Conservation (phyloP, 768 basidiomycete genomes). For the Imleria badia region DNA sequence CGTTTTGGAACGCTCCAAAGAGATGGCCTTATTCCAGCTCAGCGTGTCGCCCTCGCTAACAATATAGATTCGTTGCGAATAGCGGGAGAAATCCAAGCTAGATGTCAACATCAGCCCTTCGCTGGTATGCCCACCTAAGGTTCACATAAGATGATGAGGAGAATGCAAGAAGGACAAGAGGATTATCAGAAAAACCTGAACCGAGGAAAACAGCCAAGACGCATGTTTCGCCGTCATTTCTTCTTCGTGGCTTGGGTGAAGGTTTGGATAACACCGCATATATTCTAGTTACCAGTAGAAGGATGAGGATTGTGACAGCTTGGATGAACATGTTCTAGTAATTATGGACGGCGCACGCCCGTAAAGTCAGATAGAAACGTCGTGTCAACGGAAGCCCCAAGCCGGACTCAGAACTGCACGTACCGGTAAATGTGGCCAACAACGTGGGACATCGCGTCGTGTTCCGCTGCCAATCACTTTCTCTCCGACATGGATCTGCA, state of each 20-base stretch:
- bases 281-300: slow-evolving; percentile 20
- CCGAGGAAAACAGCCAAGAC: slow-evolving; percentile 86
- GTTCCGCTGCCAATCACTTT: background rate
- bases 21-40: slow-evolving; percentile 67
- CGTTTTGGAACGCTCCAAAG: slow-evolving; percentile 51
- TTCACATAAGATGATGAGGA: slow-evolving; percentile 10
- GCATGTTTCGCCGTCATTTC: slow-evolving; percentile 32
- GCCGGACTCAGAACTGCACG: background rate
- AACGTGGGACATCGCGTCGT: background rate
- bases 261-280: slow-evolving; percentile 16
- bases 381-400: background rate
- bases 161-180: background rate
- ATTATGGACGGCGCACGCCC: background rate
- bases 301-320: background rate
- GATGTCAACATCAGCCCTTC: slow-evolving; percentile 79
- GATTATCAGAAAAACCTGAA: slow-evolving; percentile 60
- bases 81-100: slow-evolving; percentile 71
- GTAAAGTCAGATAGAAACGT: background rate
- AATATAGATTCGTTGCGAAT: slow-evolving; percentile 77
- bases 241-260: slow-evolving; percentile 12
- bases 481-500: slow-evolving; percentile 43
- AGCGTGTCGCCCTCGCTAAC: slow-evolving; percentile 79
- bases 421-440: background rate
- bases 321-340: slow-evolving; percentile 16
- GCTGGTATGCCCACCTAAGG: slow-evolving; percentile 87